phyloP scores from a whole-genome alignment of 345 rosid genomes.

The Aurinia saxatilis region DNA sequence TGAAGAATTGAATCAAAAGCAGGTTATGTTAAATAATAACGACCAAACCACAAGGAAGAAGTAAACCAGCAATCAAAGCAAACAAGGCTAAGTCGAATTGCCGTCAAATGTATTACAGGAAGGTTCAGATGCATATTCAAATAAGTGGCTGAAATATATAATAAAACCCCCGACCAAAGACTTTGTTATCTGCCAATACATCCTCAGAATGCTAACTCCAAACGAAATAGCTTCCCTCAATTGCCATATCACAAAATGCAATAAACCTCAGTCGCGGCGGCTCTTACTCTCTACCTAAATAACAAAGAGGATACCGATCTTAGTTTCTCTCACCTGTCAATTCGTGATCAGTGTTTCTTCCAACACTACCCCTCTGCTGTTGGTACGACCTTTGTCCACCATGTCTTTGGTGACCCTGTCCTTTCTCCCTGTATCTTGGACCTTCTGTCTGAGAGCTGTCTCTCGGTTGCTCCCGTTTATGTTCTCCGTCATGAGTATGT shows the following conservation, averaged over 20 bases:
- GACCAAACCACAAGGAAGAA: not conserved
- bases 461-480: constrained; percentile 38
- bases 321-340: constrained; percentile 25
- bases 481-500: constrained; percentile 30
- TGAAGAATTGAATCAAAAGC: not conserved
- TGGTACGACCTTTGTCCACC: constrained; percentile 47
- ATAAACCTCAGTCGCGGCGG: not conserved
- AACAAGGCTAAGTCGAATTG: constrained; percentile 9
- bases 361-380: constrained; percentile 38
- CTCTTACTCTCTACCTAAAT: constrained; percentile 22
- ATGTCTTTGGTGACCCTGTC: constrained; percentile 48
- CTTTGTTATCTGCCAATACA: constrained; percentile 19
- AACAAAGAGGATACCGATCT: constrained; percentile 14
- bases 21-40: constrained; percentile 8
- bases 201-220: constrained; percentile 11
- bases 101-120: constrained; percentile 20
- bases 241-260: constrained; percentile 15
- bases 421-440: constrained; percentile 61
- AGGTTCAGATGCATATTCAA: constrained; percentile 12
- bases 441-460: constrained; percentile 47
- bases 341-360: constrained; percentile 37
- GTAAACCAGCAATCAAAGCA: not conserved
- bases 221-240: constrained; percentile 12
- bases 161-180: not conserved
- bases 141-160: constrained; percentile 4